Base-by-base conservation (phyloP, 2,329 filamentous ascomycete genomes). In the Esteya vermicola region DNA sequence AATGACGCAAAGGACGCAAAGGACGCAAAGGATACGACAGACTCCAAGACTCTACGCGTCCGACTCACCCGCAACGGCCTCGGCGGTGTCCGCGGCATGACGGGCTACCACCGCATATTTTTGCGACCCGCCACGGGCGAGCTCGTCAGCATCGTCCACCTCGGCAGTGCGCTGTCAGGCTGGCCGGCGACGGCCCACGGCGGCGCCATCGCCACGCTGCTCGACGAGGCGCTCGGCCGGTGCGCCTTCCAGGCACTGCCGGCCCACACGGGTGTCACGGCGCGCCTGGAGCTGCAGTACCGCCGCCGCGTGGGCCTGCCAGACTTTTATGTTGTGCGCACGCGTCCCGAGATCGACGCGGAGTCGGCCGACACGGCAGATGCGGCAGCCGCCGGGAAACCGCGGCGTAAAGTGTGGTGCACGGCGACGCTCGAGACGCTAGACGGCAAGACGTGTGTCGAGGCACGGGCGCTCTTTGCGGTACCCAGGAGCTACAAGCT, bases 181-280 rank as follows among this genome's bases (percentile, higher is more conserved):
- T 88, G 80, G 78, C 81, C 81, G 2, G 69, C 71, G 12, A 64
- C 82, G 31, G 74, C 76, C 38, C 82, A 89, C 59, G 82, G 82
- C 41, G 82, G 82, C 13, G 64, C 69, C 7, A 65, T 82, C 36
- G 78, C 77, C 8, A 85, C 77, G 1, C 56, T 83, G 4, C 58
- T 86, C 28, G 73, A 83, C 54, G 82, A 86, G 61, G 71, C 68
- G 38, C 64, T 84, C 45, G 75, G 75, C n/a, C 65, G 78, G 33
- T 76, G 73, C 44, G 74, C 72, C 10, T 60, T 75, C 41, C 53
- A 57, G 34, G 52, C 55, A 25, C 63, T 75, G 45, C 62, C 64
- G 2, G 58, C 56, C 9, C 57, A 61, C 33, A 68, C 66, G 26
- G 68, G 72, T 50, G 58, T 78, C 48, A 69, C 75, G 51, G 63